Conservation (phyloP, 495 filamentous ascomycete species). For the Penicillium subrubescens region DNA sequence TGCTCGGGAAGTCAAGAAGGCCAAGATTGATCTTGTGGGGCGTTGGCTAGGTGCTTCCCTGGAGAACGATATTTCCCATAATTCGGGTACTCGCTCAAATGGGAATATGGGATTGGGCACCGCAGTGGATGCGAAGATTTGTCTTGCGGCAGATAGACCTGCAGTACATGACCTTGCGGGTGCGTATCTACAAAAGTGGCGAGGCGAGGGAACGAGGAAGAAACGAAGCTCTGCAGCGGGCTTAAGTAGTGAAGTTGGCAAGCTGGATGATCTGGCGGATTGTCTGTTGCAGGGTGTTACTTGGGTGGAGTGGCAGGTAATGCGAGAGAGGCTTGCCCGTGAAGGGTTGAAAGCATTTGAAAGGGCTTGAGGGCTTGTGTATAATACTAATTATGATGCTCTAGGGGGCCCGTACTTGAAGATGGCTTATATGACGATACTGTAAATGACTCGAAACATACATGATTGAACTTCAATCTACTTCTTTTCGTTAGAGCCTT, state of each 20-base stretch:
- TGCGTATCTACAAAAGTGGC: constrained; percentile 52
- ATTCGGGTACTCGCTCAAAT: background rate
- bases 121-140: constrained; percentile 6
- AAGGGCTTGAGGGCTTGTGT: background rate
- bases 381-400: background rate
- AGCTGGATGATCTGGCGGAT: constrained; percentile 92
- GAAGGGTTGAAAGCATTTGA: background rate
- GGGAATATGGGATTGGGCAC: background rate
- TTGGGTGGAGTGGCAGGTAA: constrained; percentile 83
- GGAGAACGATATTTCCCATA: background rate
- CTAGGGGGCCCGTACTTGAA: too few relatives aligned
- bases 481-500: too few relatives aligned
- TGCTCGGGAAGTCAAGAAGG: constrained; percentile 52
- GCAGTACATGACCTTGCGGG: constrained; percentile 40
- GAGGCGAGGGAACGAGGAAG: constrained; percentile 23
- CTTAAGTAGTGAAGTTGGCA: constrained; percentile 44
- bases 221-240: constrained; percentile 16
- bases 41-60: constrained; percentile 47
- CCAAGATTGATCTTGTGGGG: constrained; percentile 66
- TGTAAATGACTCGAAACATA: too few relatives aligned
- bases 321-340: constrained; percentile 50
- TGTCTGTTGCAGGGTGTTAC: constrained; percentile 83
- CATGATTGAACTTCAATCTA: too few relatives aligned
- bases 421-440: too few relatives aligned
- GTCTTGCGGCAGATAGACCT: constrained; percentile 36